Base-by-base conservation (phyloP, 192 early-diverging fungal species). In the Coemansia sp. region DNA sequence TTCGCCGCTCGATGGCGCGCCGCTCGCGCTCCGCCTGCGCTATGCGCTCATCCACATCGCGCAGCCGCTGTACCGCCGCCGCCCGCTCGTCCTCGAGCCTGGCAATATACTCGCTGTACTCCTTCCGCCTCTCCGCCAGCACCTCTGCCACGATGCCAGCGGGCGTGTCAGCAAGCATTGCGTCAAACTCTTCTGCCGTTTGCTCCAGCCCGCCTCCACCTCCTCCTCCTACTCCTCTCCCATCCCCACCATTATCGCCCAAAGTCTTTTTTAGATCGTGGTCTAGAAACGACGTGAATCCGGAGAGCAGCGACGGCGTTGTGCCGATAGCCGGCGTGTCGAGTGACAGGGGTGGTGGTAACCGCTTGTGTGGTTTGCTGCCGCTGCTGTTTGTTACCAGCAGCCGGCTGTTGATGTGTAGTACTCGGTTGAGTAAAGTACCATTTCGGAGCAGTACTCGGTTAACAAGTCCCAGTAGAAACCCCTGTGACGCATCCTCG, bases 291-390 rank as follows among this genome's bases (percentile, higher is more conserved):
- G 72, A 42, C 17, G 24, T 71, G 53, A 74, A 80, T 7, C 77
- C 77, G 2, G 77, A 67, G 1, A 80, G 51, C 45, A 80, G 59
- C 46, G 77, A 71, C n/a, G 72, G 65, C 59, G 68, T 54, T 1
- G 60, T 53, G 12, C 53, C 68, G 0, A 76, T 15, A 2, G 60
- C 17, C 2, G 76, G 71, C 2, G 77, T 37, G 51, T 32, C 4
- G 71, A 25, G 19, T 38, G 46, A 4, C 37, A 24, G 0, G 35
- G 17, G 17, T 56, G n/a, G n/a, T n/a, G n/a, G n/a, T n/a, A n/a
- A n/a, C n/a, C 40, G 24, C 40, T 37, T 32, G 65, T 53, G 24
- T 60, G 40, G 11, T 22, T 17, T 31, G 22, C 38, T 56, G 51
- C 19, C 46, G n/a, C n/a, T n/a, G n/a, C n/a, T n/a, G n/a, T n/a